phyloP scores from a whole-genome alignment of 805 yeast species.

The Candida easanensis region DNA sequence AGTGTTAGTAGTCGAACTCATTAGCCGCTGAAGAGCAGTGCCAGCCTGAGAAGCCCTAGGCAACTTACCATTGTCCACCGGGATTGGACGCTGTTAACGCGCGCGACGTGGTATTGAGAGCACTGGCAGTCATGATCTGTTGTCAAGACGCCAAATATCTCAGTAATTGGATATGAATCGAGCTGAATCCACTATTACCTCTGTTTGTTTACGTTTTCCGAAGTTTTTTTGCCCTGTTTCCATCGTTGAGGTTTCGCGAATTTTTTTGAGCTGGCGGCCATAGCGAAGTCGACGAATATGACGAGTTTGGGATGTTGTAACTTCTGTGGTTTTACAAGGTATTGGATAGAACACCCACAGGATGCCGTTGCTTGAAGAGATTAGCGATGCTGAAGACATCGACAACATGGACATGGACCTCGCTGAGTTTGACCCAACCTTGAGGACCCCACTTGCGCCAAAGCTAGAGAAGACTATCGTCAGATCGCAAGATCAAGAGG shows the following conservation, averaged over 20 bases:
- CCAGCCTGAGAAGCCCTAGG: neutral
- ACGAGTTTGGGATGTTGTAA: too few species aligned
- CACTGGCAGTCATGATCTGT: neutral
- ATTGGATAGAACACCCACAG: slow-evolving; percentile 19
- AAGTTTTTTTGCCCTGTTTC: slow-evolving; percentile 5
- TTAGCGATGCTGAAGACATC: slow-evolving; percentile 68
- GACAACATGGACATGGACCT: slow-evolving; percentile 93
- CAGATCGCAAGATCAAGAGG: slow-evolving; percentile 52
- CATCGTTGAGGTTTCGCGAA: too few species aligned
- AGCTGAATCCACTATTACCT: neutral
- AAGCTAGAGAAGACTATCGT: slow-evolving; percentile 56
- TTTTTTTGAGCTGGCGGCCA: too few species aligned
- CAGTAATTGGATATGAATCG: neutral
- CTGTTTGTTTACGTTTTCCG: slow-evolving; percentile 15
- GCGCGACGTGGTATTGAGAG: neutral
- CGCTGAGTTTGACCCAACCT: slow-evolving; percentile 79
- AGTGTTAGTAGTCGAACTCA: neutral
- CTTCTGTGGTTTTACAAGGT: too few species aligned
- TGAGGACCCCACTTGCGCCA: slow-evolving; percentile 72
- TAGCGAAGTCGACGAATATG: too few species aligned
- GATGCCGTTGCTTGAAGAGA: slow-evolving; percentile 73
- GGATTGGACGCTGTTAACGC: neutral
- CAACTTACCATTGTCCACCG: slow-evolving; percentile 6
- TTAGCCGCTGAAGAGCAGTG: neutral
- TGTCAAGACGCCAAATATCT: neutral